Base-by-base conservation (phyloP, 1,139 yeast species). In the Sugiyamaella paludigena region DNA sequence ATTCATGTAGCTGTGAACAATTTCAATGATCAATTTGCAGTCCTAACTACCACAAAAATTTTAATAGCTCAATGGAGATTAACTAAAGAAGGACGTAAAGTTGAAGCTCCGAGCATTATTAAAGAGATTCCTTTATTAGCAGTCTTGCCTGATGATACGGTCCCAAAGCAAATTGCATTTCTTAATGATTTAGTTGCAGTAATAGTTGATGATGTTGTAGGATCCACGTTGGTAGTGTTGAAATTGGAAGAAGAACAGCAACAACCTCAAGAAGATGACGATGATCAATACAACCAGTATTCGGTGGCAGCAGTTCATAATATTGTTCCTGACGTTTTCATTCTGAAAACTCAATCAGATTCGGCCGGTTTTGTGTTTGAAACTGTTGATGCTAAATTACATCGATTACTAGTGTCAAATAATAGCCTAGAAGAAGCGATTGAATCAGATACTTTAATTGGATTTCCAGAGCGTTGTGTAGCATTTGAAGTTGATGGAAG, bases 391-490 rank as follows among this genome's bases (percentile, higher is more conserved):
- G 91, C 91, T 11, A 64, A 78, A 4, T 77, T 88, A 0, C 71
- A 71, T 49, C 72, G 72, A 48, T 24, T 47, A 10, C n/a, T 28
- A n/a, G 16, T 30, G 12, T n/a, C 8, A 2, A 38, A 43, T 33
- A 54, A 65, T 11, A n/a, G n/a, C n/a, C 24, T 19, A 5, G 24
- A 19, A 5, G 61, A 55, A 30, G 56, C 60, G 10, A 69, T 61
- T 1, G 59, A 70, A 15, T 57, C 59, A 1, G 61, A 70, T 27
- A 58, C 83, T 6, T 35, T 63, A 36, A 65, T 79, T 1, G 71
- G 74, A 53, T 81, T 87, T 58, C 94, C 94, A 1, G 86, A 80
- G 60, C 69, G 86, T 36, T 87, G 91, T 60, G 77, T 77, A 49
- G 84, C 83, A 50, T 77, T 81, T 57, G 62, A 64, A 24, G 63